Percentiles rank a stretch among this genome's conserved stretches.
These are phyloP conservation scores for Leccinum subtestaceum DNA, from an alignment of 768 basidiomycete species.

Conservation along the genomic window DNA sequence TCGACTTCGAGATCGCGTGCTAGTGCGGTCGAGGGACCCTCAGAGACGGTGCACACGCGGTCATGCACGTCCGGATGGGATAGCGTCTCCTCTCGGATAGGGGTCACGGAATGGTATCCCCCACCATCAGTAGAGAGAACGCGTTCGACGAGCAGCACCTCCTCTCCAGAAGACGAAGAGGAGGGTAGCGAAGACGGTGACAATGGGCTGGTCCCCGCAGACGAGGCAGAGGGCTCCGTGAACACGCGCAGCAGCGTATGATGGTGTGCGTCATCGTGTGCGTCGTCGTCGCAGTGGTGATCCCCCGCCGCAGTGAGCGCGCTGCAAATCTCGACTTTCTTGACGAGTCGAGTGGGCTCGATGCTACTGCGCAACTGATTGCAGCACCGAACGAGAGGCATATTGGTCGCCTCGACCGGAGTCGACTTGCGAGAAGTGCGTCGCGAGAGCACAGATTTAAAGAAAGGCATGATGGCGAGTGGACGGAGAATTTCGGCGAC, in stretches of 20 bases:
- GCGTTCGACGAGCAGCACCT: neutral
- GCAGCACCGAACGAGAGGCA: constrained; percentile 5
- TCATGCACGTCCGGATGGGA: neutral
- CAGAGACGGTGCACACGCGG: neutral
- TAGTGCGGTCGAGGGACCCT: neutral
- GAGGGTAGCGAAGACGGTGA: neutral
- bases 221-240: neutral
- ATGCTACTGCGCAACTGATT: neutral
- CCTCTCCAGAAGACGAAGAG: neutral
- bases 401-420: constrained; percentile 3
- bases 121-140: neutral
- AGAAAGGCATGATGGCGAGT: neutral
- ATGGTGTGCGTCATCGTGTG: neutral
- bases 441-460: constrained; percentile 3
- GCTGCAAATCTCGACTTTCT: constrained; percentile 13
- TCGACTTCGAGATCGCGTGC: neutral
- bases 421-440: constrained; percentile 1
- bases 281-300: neutral
- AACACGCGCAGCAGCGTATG: constrained; percentile 11
- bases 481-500: neutral
- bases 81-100: neutral
- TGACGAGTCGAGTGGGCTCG: constrained; percentile 3
- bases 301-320: neutral
- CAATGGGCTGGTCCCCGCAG: neutral
- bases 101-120: neutral